Percentiles rank a stretch among this genome's conserved stretches.
Evolutionary conservation across 768 basidiomycete species (phyloP).

Genomic region (Boletus reticuloceps): DNA sequence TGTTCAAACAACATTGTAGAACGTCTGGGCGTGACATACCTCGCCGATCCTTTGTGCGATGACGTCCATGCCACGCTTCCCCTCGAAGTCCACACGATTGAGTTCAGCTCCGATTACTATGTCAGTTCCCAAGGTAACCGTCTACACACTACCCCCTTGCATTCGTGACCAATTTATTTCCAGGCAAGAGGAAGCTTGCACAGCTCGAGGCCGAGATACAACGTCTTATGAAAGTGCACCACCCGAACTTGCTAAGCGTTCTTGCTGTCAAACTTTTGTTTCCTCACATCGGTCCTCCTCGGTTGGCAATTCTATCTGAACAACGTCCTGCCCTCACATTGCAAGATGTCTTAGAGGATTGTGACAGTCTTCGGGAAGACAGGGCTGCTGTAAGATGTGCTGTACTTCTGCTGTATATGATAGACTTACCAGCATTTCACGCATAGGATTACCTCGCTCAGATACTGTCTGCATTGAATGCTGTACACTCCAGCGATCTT

Average conservation of each 20-base stretch:
- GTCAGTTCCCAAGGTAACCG: slow-evolving; percentile 54
- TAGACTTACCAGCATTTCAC: not conserved
- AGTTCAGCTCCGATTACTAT: slow-evolving; percentile 71
- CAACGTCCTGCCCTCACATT: slow-evolving; percentile 64
- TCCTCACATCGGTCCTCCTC: slow-evolving; percentile 49
- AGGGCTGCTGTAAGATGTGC: slow-evolving; percentile 54
- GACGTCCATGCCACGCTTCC: slow-evolving; percentile 55
- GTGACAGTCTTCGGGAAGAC: slow-evolving; percentile 69
- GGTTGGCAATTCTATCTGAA: slow-evolving; percentile 69
- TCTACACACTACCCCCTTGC: not conserved
- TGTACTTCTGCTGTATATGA: not conserved
- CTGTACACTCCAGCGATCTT: slow-evolving; percentile 60
- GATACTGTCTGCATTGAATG: slow-evolving; percentile 66
- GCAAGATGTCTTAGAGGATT: slow-evolving; percentile 74
- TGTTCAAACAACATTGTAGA: slow-evolving; percentile 36
- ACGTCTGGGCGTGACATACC: slow-evolving; percentile 62
- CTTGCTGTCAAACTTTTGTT: slow-evolving; percentile 64
- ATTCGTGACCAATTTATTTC: not conserved
- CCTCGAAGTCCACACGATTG: slow-evolving; percentile 65
- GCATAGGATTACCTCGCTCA: slow-evolving; percentile 72
- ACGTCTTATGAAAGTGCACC: slow-evolving; percentile 53
- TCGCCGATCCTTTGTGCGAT: slow-evolving; percentile 75
- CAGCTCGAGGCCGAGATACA: slow-evolving; percentile 66
- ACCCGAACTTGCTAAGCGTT: slow-evolving; percentile 63
- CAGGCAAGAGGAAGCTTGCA: slow-evolving; percentile 67